A percentile compares a stretch with the other conserved stretches of the same genome.
phyloP scores from a whole-genome alignment of 192 early-diverging fungal species.

The Coemansia sp. region DNA sequence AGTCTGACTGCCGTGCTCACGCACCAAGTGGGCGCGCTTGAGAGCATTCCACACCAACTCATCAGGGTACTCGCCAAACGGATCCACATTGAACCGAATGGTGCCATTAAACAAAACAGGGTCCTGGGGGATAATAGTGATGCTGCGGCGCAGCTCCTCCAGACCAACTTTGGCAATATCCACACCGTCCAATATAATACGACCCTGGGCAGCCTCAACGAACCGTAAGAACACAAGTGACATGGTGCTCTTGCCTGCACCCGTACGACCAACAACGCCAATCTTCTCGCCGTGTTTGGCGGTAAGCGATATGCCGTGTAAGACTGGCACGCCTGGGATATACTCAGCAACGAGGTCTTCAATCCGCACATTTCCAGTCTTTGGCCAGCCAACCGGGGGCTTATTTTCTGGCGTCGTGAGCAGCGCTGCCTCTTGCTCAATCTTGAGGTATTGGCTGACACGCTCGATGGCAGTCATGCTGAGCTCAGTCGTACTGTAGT shows the following conservation, averaged over 20 bases:
- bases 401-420: too few species aligned
- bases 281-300: constrained; percentile 73
- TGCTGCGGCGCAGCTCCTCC: constrained; percentile 66
- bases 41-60: neutral
- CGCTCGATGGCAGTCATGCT: too few species aligned
- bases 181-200: constrained; percentile 75
- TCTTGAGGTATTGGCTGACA: too few species aligned
- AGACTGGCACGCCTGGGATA: constrained; percentile 27
- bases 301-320: constrained; percentile 71
- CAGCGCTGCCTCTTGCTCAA: too few species aligned
- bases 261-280: constrained; percentile 87
- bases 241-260: constrained; percentile 78
- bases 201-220: constrained; percentile 58
- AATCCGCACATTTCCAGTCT: too few species aligned
- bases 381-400: too few species aligned
- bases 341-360: too few species aligned
- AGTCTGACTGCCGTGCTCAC: neutral
- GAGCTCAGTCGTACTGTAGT: too few species aligned
- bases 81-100: constrained; percentile 84
- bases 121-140: constrained; percentile 89
- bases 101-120: constrained; percentile 74
- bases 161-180: constrained; percentile 71
- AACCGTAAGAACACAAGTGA: constrained; percentile 70
- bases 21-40: constrained; percentile 7
- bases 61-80: constrained; percentile 68